Evolutionary conservation across 2,329 filamentous ascomycete species (phyloP).

Genomic region (Talaromyces sp.): DNA sequence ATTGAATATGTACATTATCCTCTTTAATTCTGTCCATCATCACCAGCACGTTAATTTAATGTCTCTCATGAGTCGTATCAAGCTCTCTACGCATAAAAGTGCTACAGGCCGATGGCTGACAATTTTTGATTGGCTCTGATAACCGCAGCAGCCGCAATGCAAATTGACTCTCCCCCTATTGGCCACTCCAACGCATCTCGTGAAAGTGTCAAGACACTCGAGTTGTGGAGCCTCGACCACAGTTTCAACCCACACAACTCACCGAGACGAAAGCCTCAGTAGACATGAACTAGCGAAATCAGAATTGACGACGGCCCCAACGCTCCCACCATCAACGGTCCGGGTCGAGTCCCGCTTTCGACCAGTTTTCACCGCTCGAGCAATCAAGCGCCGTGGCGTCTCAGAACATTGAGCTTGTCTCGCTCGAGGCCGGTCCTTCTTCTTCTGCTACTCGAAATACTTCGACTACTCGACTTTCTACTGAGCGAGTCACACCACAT

Average conservation of each 20-base stretch:
- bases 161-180: not conserved
- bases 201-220: not conserved
- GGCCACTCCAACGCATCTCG: not conserved
- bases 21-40: not conserved
- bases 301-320: not conserved
- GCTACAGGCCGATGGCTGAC: not conserved
- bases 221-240: not conserved
- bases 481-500: not conserved
- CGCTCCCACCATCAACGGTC: not conserved
- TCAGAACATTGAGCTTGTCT: conserved; percentile 34
- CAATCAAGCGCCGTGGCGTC: conserved; percentile 13
- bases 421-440: conserved; percentile 20
- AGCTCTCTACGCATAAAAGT: not conserved
- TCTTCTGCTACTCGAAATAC: not conserved
- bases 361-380: not conserved
- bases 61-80: not conserved
- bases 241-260: not conserved
- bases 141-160: conserved; percentile 9
- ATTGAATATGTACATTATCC: not conserved
- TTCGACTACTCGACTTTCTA: not conserved
- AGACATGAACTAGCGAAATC: not conserved
- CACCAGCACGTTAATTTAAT: not conserved
- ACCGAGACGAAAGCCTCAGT: not conserved
- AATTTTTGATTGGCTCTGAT: not conserved
- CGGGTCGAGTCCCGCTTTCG: not conserved